Evolutionary conservation across 768 basidiomycete species (phyloP).

Genomic region (Auriculariales sp.): DNA sequence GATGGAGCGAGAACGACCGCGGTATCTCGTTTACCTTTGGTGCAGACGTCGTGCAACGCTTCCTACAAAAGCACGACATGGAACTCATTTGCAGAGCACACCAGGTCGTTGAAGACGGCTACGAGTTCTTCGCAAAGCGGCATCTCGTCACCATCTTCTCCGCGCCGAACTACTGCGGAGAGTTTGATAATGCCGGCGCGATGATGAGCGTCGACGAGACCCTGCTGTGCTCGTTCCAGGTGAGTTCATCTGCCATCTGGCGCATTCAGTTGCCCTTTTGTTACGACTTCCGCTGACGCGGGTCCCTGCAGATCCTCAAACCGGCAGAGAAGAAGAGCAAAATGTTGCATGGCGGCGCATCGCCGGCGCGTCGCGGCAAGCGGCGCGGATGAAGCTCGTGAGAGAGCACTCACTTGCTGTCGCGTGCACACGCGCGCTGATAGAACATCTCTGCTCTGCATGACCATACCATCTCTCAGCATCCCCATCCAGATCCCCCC

Average conservation of each 20-base stretch:
- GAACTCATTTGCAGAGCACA: slow-evolving; percentile 97
- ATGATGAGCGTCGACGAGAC: slow-evolving; percentile 99
- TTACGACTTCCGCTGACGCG: not conserved
- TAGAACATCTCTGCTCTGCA: no score
- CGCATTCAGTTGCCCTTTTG: slow-evolving; percentile 1
- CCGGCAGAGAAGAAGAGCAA: slow-evolving; percentile 98
- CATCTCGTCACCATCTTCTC: slow-evolving; percentile 95
- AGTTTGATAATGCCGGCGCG: slow-evolving; percentile 98
- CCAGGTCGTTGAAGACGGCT: slow-evolving; percentile 97
- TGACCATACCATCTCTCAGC: no score
- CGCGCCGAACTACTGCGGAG: slow-evolving; percentile 88
- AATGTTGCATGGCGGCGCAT: slow-evolving; percentile 11
- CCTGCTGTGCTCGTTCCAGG: slow-evolving; percentile 94
- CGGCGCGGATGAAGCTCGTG: no score
- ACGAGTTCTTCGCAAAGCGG: slow-evolving; percentile 97
- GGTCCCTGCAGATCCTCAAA: slow-evolving; percentile 66
- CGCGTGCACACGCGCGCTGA: no score
- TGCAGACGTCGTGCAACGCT: slow-evolving; percentile 93
- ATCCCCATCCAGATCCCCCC: no score
- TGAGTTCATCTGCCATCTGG: slow-evolving; percentile 19
- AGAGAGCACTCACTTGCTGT: no score
- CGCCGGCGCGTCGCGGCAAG: not conserved
- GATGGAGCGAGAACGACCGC: slow-evolving; percentile 98
- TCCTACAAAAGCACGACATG: slow-evolving; percentile 99
- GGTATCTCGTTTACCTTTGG: slow-evolving; percentile 99